Conservation (phyloP, 495 filamentous ascomycete species). For the Cryomyces minteri region DNA sequence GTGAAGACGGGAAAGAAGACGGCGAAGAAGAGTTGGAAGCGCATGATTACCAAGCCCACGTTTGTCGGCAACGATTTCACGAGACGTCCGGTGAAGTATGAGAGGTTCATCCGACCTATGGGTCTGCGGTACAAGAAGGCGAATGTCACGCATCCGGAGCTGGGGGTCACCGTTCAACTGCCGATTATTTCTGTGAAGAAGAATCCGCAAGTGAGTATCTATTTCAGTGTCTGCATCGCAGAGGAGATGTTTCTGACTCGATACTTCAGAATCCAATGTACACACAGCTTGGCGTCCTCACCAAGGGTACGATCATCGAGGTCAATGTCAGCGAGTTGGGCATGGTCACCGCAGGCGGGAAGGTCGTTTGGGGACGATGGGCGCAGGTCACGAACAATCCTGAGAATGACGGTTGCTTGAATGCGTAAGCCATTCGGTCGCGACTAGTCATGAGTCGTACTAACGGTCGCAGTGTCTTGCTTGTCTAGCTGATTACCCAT, state of each 20-base stretch:
- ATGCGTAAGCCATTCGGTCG: conserved; percentile 26
- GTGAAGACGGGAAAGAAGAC: conserved; percentile 87
- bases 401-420: conserved; percentile 66
- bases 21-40: conserved; percentile 72
- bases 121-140: conserved; percentile 84
- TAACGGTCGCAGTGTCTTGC: no score
- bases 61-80: conserved; percentile 89
- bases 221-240: no score
- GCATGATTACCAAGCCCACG: conserved; percentile 86
- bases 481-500: no score
- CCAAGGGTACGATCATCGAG: conserved; percentile 88
- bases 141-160: conserved; percentile 76
- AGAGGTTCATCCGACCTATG: conserved; percentile 62
- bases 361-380: conserved; percentile 82
- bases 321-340: conserved; percentile 92
- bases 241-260: conserved; percentile 8
- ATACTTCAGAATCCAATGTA: conserved; percentile 57
- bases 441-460: no score
- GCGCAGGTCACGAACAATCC: conserved; percentile 63
- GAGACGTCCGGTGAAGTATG: conserved; percentile 82
- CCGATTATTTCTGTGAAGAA: conserved; percentile 94
- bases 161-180: conserved; percentile 79
- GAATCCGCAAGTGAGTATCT: conserved; percentile 39
- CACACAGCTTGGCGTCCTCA: conserved; percentile 85
- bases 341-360: conserved; percentile 79